Percentiles rank a stretch among this genome's conserved stretches.
These are phyloP conservation scores for Microcyclospora tardicrescens DNA, from an alignment of 2,329 filamentous ascomycete genomes.

Conservation along the genomic window DNA sequence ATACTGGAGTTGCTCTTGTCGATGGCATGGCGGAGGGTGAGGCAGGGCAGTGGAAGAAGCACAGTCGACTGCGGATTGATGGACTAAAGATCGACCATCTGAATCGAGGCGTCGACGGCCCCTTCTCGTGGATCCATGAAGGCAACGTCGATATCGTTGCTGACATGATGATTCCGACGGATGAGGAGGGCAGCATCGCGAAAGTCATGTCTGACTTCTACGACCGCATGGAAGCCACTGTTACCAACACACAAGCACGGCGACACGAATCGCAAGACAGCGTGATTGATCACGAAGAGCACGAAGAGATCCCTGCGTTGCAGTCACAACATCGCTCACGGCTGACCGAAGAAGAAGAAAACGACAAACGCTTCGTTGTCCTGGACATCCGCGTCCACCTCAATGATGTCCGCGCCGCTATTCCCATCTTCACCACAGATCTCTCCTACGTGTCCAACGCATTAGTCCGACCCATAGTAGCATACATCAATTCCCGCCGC, in stretches of 20 bases:
- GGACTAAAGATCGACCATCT: slow-evolving; percentile 90
- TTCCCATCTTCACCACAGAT: slow-evolving; percentile 83
- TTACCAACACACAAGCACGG: slow-evolving; percentile 44
- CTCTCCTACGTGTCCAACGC: slow-evolving; percentile 95
- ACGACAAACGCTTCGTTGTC: slow-evolving; percentile 68
- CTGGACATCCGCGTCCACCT: slow-evolving; percentile 93
- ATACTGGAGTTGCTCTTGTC: slow-evolving; percentile 48
- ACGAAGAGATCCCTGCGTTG: neutral
- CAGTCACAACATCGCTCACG: neutral
- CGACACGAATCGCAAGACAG: slow-evolving; percentile 8
- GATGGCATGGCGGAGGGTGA: slow-evolving; percentile 49
- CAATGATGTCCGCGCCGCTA: slow-evolving; percentile 84
- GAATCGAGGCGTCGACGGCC: slow-evolving; percentile 82
- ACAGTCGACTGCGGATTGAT: slow-evolving; percentile 83
- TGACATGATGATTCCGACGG: slow-evolving; percentile 85
- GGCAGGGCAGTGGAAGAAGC: slow-evolving; percentile 79
- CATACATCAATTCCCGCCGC: slow-evolving; percentile 83
- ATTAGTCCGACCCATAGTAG: slow-evolving; percentile 86
- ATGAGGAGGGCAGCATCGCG: slow-evolving; percentile 70
- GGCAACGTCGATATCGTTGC: slow-evolving; percentile 94
- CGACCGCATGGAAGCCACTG: slow-evolving; percentile 85
- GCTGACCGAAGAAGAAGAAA: slow-evolving; percentile 18
- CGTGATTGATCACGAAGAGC: neutral
- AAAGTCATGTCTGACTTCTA: slow-evolving; percentile 98
- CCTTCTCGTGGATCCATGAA: slow-evolving; percentile 96